phyloP scores from a whole-genome alignment of 371 early-diverging fungal genomes.

The Chytridium lagenaria region DNA sequence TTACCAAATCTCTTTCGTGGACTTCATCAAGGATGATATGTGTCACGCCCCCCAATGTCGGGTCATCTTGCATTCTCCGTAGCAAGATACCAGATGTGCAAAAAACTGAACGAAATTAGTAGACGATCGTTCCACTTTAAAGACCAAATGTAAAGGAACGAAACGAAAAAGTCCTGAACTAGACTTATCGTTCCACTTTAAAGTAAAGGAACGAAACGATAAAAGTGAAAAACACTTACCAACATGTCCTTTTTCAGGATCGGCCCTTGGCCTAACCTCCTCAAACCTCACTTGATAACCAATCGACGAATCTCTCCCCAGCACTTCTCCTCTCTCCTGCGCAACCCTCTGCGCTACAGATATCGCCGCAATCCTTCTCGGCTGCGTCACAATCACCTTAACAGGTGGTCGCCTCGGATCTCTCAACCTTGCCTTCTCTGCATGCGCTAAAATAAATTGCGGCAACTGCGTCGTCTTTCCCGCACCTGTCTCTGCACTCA shows the following conservation, averaged over 20 bases:
- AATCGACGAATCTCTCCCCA: slow-evolving; percentile 58
- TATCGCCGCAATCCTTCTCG: slow-evolving; percentile 93
- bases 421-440: slow-evolving; percentile 51
- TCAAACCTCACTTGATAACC: slow-evolving; percentile 87
- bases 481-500: slow-evolving; percentile 93
- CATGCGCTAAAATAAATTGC: slow-evolving; percentile 78
- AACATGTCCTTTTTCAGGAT: slow-evolving; percentile 50
- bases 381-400: slow-evolving; percentile 91
- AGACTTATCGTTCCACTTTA: too few species aligned
- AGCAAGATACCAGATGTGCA: slow-evolving; percentile 71
- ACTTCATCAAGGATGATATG: slow-evolving; percentile 70
- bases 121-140: not conserved
- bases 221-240: too few species aligned
- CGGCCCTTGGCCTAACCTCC: slow-evolving; percentile 52
- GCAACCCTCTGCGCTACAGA: slow-evolving; percentile 92
- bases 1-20: slow-evolving; percentile 65
- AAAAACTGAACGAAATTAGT: slow-evolving; percentile 39
- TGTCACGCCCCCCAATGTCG: slow-evolving; percentile 48
- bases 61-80: slow-evolving; percentile 57
- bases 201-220: too few species aligned
- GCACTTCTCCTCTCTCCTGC: slow-evolving; percentile 70
- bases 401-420: slow-evolving; percentile 25
- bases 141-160: too few species aligned
- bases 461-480: slow-evolving; percentile 96
- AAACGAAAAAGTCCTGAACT: too few species aligned